Base-by-base conservation (phyloP, 2,329 filamentous ascomycete genomes). In the Trichophaea hybrida region DNA sequence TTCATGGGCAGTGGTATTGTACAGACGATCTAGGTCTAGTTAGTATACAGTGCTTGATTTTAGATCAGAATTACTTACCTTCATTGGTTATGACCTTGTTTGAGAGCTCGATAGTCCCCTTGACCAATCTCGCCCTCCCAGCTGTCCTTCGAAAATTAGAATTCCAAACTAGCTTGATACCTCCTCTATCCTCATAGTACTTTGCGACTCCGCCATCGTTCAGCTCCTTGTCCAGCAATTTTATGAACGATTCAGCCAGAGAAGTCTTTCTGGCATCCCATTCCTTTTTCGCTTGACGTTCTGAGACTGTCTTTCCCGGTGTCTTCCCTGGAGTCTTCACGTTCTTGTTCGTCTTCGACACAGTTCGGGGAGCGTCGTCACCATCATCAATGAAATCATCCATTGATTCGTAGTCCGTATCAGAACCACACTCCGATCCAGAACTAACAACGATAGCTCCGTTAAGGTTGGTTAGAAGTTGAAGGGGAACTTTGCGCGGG, bases 31-130 rank as follows among this genome's bases (percentile, higher is more conserved):
- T 40, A 5, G 12, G n/a, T 24, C 44, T 49, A 49, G 44, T 49
- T 24, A 49, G 15, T 24, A 49, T 17, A 12, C 17, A 5, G 17
- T 24, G 7, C 10, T 49, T 12, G 10, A 24, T 8, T 49, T 8
- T 13, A 5, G 10, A 49, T 8, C 8, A 13, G 44, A 24, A 49
- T 12, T 8, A 12, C 15, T 49, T 49, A 49, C 44, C 73, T 66
- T 86, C 81, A 68, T 84, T 79, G 69, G 88, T 82, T 63, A 97
- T 89, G 51, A 96, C 84, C 71, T 94, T 94, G 58, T 87, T 82
- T 0, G 90, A 88, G 1, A 97, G 80, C 70, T 97, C 90, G 69
- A 97, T 95, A 13, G 77, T 43, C 4, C 53, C 53, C 34, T 44
- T 55, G 34, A 24, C 52, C 61, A 58, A 60, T 40, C 51, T 64